These are phyloP conservation scores for Acanthamoeba castellanii DNA, from an alignment of 208 protist genomes.

Conservation along the genomic window DNA sequence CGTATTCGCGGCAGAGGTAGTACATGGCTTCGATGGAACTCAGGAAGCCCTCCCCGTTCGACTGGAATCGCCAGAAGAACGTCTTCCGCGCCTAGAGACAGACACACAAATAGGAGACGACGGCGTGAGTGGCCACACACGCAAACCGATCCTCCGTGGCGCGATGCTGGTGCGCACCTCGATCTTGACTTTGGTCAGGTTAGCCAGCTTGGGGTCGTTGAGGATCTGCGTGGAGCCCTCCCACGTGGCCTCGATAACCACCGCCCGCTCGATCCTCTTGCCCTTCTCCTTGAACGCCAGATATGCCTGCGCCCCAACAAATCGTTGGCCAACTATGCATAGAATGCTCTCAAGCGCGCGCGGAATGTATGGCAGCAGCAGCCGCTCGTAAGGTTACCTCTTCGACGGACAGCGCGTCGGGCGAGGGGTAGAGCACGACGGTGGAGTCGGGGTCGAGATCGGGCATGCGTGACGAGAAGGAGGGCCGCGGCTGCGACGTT, in stretches of 20 bases:
- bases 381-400: background rate
- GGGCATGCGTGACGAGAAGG: background rate
- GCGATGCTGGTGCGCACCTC: background rate
- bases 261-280: slow-evolving; percentile 23
- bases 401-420: slow-evolving; percentile 1
- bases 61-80: slow-evolving; percentile 29
- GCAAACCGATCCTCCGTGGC: background rate
- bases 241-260: slow-evolving; percentile 54
- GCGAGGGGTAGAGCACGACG: slow-evolving; percentile 13
- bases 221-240: slow-evolving; percentile 20
- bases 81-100: background rate
- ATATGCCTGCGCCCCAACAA: background rate
- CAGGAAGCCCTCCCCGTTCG: background rate
- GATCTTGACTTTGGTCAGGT: slow-evolving; percentile 56
- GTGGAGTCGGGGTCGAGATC: background rate
- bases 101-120: too few species aligned
- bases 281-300: background rate
- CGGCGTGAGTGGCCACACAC: too few species aligned
- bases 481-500: background rate
- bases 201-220: background rate
- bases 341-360: too few species aligned
- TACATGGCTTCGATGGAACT: slow-evolving; percentile 38
- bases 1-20: slow-evolving; percentile 30
- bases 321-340: too few species aligned
- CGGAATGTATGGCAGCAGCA: too few species aligned